Evolutionary conservation across 345 rosid genomes (phyloP).

Genomic region (Pugionium dolabratum): DNA sequence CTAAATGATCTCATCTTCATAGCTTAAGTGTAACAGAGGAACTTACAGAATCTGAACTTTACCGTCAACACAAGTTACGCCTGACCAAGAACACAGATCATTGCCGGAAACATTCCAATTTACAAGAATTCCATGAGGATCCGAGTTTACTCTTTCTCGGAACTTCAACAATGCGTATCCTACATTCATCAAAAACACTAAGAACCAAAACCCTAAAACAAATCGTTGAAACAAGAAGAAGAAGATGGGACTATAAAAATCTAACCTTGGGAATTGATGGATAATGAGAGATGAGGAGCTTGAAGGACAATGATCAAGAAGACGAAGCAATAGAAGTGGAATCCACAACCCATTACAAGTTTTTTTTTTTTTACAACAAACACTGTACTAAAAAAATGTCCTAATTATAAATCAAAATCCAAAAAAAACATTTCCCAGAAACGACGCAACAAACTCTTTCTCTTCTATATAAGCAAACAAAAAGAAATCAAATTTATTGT

Average conservation of each 20-base stretch:
- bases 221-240: slow-evolving; percentile 13
- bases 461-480: slow-evolving; percentile 11
- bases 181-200: slow-evolving; percentile 42
- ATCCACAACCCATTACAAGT: slow-evolving; percentile 60
- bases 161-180: slow-evolving; percentile 69
- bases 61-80: slow-evolving; percentile 67
- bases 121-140: slow-evolving; percentile 65
- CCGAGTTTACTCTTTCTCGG: slow-evolving; percentile 53
- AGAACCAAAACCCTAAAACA: slow-evolving; percentile 24
- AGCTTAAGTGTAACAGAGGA: slow-evolving; percentile 57
- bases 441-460: slow-evolving; percentile 6
- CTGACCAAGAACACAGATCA: slow-evolving; percentile 67
- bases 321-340: slow-evolving; percentile 51
- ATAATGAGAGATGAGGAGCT: slow-evolving; percentile 47
- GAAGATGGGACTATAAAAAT: background rate
- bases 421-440: slow-evolving; percentile 27
- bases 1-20: slow-evolving; percentile 46
- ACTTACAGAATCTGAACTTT: slow-evolving; percentile 82
- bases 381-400: slow-evolving; percentile 46
- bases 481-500: background rate
- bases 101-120: slow-evolving; percentile 62
- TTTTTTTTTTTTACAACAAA: slow-evolving; percentile 32
- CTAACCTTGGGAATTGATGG: slow-evolving; percentile 66
- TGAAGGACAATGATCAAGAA: slow-evolving; percentile 50
- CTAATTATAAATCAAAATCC: slow-evolving; percentile 40